phyloP scores from a whole-genome alignment of 1,284 basidiomycete species.

The Tremellales sp. region DNA sequence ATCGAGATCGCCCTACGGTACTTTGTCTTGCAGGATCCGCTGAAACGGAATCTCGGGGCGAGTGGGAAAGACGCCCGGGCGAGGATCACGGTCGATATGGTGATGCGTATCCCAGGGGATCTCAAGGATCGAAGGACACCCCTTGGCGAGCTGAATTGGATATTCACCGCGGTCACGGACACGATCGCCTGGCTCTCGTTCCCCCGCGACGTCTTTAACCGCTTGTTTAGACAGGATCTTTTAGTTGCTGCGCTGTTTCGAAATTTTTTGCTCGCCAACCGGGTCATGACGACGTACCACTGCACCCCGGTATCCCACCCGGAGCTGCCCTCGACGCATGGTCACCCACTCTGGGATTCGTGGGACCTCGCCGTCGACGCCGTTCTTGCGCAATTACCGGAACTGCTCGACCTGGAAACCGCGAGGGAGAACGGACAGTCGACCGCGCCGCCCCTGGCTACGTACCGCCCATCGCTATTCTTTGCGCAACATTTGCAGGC shows the following conservation, averaged over 20 bases:
- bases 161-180: constrained; percentile 97
- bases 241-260: constrained; percentile 94
- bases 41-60: constrained; percentile 60
- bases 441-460: constrained; percentile 39
- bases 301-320: constrained; percentile 95
- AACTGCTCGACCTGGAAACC: constrained; percentile 63
- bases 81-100: constrained; percentile 76
- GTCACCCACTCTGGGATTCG: constrained; percentile 90
- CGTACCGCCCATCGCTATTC: constrained; percentile 85
- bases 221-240: constrained; percentile 91
- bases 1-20: constrained; percentile 96
- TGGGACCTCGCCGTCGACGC: constrained; percentile 98
- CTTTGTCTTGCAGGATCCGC: constrained; percentile 85
- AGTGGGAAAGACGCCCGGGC: constrained; percentile 49
- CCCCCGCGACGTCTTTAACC: constrained; percentile 86
- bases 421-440: constrained; percentile 47
- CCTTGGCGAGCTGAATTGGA: constrained; percentile 97
- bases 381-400: constrained; percentile 88
- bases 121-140: constrained; percentile 94
- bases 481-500: constrained; percentile 96
- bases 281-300: constrained; percentile 97
- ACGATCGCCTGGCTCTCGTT: constrained; percentile 99
- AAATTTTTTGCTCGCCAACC: constrained; percentile 93
- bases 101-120: constrained; percentile 92
- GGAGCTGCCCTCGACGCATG: constrained; percentile 86